A percentile compares a stretch with the other conserved stretches of the same genome.
These are phyloP conservation scores for Pseudomassariella vexata DNA, from an alignment of 2,329 filamentous ascomycete species.

Conservation along the genomic window DNA sequence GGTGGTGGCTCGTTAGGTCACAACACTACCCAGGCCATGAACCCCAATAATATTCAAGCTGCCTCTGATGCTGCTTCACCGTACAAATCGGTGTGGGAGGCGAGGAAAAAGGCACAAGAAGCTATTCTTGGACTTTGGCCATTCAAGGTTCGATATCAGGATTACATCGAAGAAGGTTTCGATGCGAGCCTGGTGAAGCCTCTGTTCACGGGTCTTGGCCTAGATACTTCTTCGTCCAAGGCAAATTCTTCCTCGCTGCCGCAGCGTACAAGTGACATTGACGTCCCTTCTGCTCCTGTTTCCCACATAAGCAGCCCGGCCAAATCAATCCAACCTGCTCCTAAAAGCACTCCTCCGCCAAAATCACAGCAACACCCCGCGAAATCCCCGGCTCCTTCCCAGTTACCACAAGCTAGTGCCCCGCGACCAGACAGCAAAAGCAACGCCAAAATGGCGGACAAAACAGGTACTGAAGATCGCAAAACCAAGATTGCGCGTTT, in stretches of 20 bases:
- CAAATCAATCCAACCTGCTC: too few species aligned
- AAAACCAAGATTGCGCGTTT: constrained; percentile 28
- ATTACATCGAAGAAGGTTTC: constrained; percentile 69
- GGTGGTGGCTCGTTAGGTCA: background rate
- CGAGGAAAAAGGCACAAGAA: constrained; percentile 55
- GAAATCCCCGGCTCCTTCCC: too few species aligned
- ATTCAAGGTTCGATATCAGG: constrained; percentile 66
- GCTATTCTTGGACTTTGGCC: constrained; percentile 61
- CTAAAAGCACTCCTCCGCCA: too few species aligned
- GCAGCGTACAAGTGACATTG: background rate
- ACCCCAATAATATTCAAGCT: too few species aligned
- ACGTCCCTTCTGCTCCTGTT: background rate
- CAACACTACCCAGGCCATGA: too few species aligned
- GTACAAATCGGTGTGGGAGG: constrained; percentile 30
- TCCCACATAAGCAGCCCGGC: too few species aligned
- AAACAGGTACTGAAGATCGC: constrained; percentile 26
- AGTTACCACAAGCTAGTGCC: too few species aligned
- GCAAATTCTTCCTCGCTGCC: constrained; percentile 5
- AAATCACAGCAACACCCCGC: too few species aligned
- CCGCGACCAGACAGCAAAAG: constrained; percentile 2
- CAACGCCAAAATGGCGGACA: constrained; percentile 14
- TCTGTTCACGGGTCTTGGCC: constrained; percentile 64
- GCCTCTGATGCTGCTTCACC: background rate
- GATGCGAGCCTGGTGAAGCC: constrained; percentile 54
- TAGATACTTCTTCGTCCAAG: constrained; percentile 37